Conservation (phyloP, 306 rosid species). For the Alnus glutinosa region DNA sequence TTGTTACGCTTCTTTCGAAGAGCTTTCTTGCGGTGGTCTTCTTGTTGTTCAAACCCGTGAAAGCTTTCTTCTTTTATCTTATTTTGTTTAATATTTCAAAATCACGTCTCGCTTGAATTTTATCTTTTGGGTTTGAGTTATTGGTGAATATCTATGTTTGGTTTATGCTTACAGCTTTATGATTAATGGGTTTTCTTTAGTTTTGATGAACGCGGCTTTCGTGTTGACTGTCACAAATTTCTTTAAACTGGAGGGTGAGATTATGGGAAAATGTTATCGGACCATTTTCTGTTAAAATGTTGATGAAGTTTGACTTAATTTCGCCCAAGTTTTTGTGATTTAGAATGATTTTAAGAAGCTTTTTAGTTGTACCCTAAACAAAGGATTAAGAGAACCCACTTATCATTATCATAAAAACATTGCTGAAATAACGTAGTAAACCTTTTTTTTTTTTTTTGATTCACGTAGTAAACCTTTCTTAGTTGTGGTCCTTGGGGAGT, state of each 20-base stretch:
- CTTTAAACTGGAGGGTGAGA: background rate
- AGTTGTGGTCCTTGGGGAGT: too few species aligned
- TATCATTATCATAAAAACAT: background rate
- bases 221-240: background rate
- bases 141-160: background rate
- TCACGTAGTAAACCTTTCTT: background rate
- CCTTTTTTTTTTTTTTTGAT: background rate
- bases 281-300: background rate
- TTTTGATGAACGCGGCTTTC: background rate
- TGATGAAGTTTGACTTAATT: background rate
- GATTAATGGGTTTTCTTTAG: conserved; percentile 5
- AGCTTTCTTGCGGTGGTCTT: background rate
- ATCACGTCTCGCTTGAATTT: background rate
- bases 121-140: background rate
- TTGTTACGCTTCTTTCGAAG: background rate
- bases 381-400: background rate
- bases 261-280: conserved; percentile 5
- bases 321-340: background rate
- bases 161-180: background rate
- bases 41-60: background rate
- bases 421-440: background rate
- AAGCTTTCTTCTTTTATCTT: background rate
- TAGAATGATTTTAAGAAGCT: background rate
- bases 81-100: background rate
- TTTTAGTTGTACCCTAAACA: background rate